phyloP scores from a whole-genome alignment of 441 rosid species.

The Geranium incanum region DNA sequence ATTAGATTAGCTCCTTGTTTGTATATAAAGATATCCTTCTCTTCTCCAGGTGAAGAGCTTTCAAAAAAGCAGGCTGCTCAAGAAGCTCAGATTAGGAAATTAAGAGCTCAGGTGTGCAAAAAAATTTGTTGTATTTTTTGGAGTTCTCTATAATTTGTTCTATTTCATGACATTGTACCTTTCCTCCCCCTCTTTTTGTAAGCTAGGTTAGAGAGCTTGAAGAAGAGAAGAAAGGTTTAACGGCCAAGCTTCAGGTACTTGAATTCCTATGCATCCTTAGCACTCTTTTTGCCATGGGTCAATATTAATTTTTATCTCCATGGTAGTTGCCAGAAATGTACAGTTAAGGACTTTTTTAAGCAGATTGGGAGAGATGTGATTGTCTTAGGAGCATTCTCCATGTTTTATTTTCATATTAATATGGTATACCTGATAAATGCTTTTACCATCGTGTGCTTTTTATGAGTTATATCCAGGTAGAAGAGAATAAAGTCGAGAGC shows the following conservation, averaged over 20 bases:
- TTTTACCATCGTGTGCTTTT: not conserved
- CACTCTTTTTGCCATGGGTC: not conserved
- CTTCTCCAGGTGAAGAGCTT: slow-evolving; percentile 82
- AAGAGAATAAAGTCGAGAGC: slow-evolving; percentile 92
- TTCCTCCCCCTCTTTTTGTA: slow-evolving; percentile 20
- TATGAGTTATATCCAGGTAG: slow-evolving; percentile 43
- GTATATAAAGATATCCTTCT: slow-evolving; percentile 16
- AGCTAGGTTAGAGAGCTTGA: slow-evolving; percentile 83
- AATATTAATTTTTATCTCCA: not conserved
- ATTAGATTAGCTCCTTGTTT: not conserved
- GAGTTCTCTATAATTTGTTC: slow-evolving; percentile 4
- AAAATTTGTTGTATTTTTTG: not conserved
- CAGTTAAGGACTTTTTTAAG: not conserved
- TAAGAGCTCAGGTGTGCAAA: slow-evolving; percentile 80
- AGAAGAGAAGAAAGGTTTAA: slow-evolving; percentile 96
- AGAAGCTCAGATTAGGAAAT: slow-evolving; percentile 89
- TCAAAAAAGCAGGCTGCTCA: slow-evolving; percentile 97
- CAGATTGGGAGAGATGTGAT: slow-evolving; percentile 1
- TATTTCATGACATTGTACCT: slow-evolving; percentile 15
- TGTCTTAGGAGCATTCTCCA: not conserved
- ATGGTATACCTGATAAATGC: not conserved
- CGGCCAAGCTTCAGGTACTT: slow-evolving; percentile 90
- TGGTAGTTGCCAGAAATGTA: not conserved
- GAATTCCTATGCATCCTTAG: slow-evolving; percentile 17
- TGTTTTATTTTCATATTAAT: not conserved